These are phyloP conservation scores for Thelephora ganbajun DNA, from an alignment of 768 basidiomycete genomes.

Conservation along the genomic window DNA sequence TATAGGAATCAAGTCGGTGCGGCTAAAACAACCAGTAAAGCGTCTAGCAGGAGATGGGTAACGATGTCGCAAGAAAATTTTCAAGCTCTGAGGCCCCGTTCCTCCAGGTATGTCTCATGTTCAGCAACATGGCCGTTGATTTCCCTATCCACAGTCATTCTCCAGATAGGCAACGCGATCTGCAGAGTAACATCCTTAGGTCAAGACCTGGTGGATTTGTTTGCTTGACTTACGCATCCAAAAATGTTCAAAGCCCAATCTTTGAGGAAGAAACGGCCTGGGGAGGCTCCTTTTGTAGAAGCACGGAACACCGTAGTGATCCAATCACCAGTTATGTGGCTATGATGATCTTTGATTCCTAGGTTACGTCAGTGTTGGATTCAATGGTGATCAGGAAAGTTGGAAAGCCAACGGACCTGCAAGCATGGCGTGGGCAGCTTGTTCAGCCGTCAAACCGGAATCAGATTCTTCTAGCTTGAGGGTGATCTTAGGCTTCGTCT, in stretches of 20 bases:
- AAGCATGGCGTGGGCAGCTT: slow-evolving; percentile 44
- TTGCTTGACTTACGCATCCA: slow-evolving; percentile 23
- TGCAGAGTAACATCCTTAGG: slow-evolving; percentile 4
- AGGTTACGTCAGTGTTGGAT: neutral
- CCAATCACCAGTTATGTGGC: slow-evolving; percentile 65
- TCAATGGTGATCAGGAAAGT: neutral
- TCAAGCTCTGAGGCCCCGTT: slow-evolving; percentile 2
- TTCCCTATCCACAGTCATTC: slow-evolving; percentile 21
- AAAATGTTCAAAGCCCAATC: slow-evolving; percentile 34
- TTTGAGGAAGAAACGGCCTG: slow-evolving; percentile 41
- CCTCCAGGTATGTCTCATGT: slow-evolving; percentile 22
- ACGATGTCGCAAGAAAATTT: neutral
- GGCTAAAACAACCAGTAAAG: no score
- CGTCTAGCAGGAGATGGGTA: no score
- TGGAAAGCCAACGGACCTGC: slow-evolving; percentile 27
- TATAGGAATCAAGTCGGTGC: no score
- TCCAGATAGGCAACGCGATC: slow-evolving; percentile 28
- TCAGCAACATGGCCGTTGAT: slow-evolving; percentile 21
- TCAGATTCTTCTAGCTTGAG: slow-evolving; percentile 68
- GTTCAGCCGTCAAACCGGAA: slow-evolving; percentile 45
- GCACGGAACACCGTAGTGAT: slow-evolving; percentile 55
- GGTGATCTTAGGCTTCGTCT: slow-evolving; percentile 61
- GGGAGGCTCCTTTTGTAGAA: slow-evolving; percentile 49
- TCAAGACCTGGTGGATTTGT: neutral
- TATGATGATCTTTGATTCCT: slow-evolving; percentile 59